These are phyloP conservation scores for Metarhizium guizhouense DNA, from an alignment of 2,329 filamentous ascomycete species.

Conservation along the genomic window DNA sequence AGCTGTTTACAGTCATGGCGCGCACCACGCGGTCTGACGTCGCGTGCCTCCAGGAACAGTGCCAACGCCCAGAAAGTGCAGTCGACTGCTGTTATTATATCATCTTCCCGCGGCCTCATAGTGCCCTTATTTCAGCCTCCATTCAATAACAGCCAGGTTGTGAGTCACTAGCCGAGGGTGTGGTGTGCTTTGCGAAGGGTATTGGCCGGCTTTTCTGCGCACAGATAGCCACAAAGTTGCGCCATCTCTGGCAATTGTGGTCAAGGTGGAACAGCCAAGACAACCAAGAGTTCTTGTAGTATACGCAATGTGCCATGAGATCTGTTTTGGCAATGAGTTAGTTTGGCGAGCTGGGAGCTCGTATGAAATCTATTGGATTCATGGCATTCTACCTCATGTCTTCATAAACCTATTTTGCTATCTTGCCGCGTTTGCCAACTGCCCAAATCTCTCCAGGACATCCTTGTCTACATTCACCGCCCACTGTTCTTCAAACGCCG, in stretches of 20 bases:
- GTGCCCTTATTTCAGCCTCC: not conserved
- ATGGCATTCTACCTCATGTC: slow-evolving; percentile 5
- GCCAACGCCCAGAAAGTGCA: not conserved
- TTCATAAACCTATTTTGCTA: not conserved
- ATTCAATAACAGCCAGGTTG: not conserved
- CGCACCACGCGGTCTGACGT: not conserved
- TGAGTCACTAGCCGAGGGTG: not conserved
- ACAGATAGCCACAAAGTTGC: not conserved
- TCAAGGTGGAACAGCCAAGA: too few relatives aligned
- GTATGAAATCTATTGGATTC: slow-evolving; percentile 10
- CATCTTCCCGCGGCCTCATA: not conserved
- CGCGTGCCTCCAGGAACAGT: not conserved
- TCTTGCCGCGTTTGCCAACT: slow-evolving; percentile 13
- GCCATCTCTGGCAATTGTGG: not conserved
- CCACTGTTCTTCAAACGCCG: slow-evolving; percentile 59
- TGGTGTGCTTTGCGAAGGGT: not conserved
- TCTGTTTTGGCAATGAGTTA: too few relatives aligned
- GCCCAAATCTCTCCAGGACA: slow-evolving; percentile 54
- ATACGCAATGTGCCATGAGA: too few relatives aligned
- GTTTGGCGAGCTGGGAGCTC: not conserved
- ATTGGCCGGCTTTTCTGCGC: not conserved
- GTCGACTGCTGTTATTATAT: too few relatives aligned
- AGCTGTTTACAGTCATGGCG: not conserved
- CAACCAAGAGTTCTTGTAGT: too few relatives aligned
- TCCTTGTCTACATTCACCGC: slow-evolving; percentile 67